phyloP scores from a whole-genome alignment of 306 rosid genomes.

The Spatholobus suberectus region DNA sequence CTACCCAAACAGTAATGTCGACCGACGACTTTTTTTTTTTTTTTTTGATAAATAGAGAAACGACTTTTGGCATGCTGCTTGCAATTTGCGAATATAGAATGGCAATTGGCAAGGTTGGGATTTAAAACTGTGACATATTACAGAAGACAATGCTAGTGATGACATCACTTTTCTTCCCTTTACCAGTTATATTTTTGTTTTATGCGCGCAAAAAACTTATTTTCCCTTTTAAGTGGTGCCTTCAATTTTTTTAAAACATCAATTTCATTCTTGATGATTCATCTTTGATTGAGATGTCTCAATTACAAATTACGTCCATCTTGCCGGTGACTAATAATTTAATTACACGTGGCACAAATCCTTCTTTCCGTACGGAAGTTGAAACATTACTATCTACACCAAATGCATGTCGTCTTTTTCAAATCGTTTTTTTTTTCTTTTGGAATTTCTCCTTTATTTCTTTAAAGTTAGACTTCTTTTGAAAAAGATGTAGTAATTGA shows the following conservation, averaged over 20 bases:
- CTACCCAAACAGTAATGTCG: too few relatives aligned
- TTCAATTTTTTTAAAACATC: not conserved
- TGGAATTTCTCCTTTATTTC: not conserved
- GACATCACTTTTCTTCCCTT: not conserved
- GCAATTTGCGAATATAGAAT: too few relatives aligned
- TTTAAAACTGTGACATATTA: not conserved
- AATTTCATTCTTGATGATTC: not conserved
- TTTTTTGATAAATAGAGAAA: too few relatives aligned
- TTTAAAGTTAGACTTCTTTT: not conserved
- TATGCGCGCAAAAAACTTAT: not conserved
- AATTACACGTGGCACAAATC: not conserved
- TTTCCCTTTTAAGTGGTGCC: not conserved
- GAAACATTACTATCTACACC: constrained; percentile 7
- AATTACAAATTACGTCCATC: not conserved
- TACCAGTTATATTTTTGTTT: not conserved
- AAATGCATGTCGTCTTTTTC: not conserved
- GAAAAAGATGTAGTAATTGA: not conserved
- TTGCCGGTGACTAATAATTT: not conserved
- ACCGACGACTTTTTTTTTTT: too few relatives aligned
- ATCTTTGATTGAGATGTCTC: not conserved
- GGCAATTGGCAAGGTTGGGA: too few relatives aligned
- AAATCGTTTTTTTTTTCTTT: not conserved
- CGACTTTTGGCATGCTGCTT: too few relatives aligned
- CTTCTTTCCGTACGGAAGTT: not conserved
- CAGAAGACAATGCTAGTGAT: not conserved